Base-by-base conservation (phyloP, 768 basidiomycete genomes). In the Boletus barrowsii region DNA sequence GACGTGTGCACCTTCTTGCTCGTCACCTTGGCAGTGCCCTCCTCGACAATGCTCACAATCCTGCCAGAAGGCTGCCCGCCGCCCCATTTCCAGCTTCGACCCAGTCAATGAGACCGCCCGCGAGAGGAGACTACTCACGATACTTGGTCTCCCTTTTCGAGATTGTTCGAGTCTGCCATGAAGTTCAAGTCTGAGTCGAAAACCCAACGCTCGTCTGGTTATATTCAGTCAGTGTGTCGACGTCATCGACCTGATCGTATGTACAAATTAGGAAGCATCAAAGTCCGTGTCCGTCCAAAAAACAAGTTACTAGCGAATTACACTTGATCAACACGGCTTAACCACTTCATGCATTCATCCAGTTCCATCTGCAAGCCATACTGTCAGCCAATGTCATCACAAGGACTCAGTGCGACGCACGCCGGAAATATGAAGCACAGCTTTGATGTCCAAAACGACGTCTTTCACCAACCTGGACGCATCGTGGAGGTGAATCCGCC, bases 11-110 rank as follows among this genome's bases (percentile, higher is more conserved):
- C 79, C 73, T 79, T 79, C 39, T 77, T 77, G 42, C 74, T 79
- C 14, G 69, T 76, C 22, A 80, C 75, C 55, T 75, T 56, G 3
- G 73, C 76, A 52, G 73, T 70, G 1, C 77, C 79, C 24, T 76
- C 72, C 41, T 72, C 67, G 10, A 78, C 73, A 45, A 80, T 67
- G 47, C 75, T 75, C 2, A 66, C 68, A 1, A 80, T 69, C 53
- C 61, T 71, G 0, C 78, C 76, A 15, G 64, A 51, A 5, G 66
- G 56, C 43, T 66, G 61, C 8, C 68, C 67, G 9, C 57, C 51
- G 8, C 74, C 74, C 71, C 74, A 75, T 10, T 64, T 66, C 72
- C 74, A 75, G 11, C 74, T 76, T 29, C 3, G 41, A 24, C 14
- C 32, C 4, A 5, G 9, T 53, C 48, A 32, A 15, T 3, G 14